phyloP scores from a whole-genome alignment of 257 asterid genomes.

The Solanum sejunctum region DNA sequence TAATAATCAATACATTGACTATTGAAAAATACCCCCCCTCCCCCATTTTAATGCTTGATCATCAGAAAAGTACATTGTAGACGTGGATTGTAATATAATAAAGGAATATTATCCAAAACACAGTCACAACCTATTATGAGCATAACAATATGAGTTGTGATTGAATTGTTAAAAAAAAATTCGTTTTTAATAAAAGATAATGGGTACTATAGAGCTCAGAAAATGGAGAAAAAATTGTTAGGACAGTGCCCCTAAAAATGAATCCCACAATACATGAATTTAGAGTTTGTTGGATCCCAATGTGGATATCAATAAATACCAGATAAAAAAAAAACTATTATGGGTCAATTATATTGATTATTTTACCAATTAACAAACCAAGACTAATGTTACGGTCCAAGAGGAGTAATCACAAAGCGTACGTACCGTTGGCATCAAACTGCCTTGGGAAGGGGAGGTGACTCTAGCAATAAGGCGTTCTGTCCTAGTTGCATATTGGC shows the following conservation, averaged over 20 bases:
- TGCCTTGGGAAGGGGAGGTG: too few species aligned
- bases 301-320: rapidly evolving
- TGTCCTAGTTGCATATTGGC: too few species aligned
- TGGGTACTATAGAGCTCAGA: not conserved
- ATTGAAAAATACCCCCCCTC: too few species aligned
- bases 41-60: not conserved
- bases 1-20: not conserved
- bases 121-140: not conserved
- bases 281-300: not conserved
- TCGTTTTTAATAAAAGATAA: not conserved
- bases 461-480: too few species aligned
- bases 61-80: not conserved
- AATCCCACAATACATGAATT: not conserved
- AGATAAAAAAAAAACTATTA: not conserved
- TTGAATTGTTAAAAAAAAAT: not conserved
- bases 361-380: not conserved
- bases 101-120: not conserved
- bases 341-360: not conserved
- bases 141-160: not conserved
- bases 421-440: too few species aligned
- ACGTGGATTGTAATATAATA: not conserved
- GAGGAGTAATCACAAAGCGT: too few species aligned
- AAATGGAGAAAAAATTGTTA: not conserved
- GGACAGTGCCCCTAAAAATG: not conserved
- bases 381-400: too few species aligned